Evolutionary conservation across 148 eudicot genomes (phyloP), one percentile per base, ranked within the genome.

Genomic region (Pouteria glomerata): DNA sequence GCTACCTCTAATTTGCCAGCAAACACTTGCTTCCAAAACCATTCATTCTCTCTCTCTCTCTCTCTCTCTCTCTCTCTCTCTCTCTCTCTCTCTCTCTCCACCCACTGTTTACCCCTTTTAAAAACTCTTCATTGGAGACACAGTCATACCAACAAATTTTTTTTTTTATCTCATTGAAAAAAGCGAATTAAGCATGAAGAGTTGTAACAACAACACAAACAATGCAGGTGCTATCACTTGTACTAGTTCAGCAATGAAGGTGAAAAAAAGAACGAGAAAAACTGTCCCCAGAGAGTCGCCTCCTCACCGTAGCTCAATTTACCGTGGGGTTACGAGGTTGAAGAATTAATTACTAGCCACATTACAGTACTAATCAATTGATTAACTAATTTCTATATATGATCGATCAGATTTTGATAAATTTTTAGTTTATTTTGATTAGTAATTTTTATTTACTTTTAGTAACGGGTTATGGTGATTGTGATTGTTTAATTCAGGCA

Each of bases 251-350:
- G 79, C 64, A 10, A 34, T 39, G 2, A 85, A 82, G 74, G 78
- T 57, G 50, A 87, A 82, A 60, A 83, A 84, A 61, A 83, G 86
- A 33, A 81, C 82, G 0, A 71, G 96, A 70, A 86, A 83, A 42
- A 82, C 87, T 52, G 76, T 76, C 63, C 89, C 90, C 44, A 74
- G 91, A 74, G 89, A 88, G 55, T 80, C 91, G 11, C 88, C 93
- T 51, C 86, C 86, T 76, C 88, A 84, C 66, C 90, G 97, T 64
- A 88, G 93, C 80, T 91, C 97, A 0, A 79, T 82, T 15, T 91
- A 83, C 66, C 86, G 97, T 8, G 97, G 97, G 2, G 97, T 91
- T 24, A 91, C 97, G 6, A 90, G 90, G 97, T 90, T 16, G 14
- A n/a, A 4, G 52, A 48, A 2, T 51, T 16, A 51, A 21, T 55